Evolutionary conservation across 2,329 filamentous ascomycete species (phyloP), one percentile per base, ranked within the genome.

Genomic region (Lasiodiplodia citricola): DNA sequence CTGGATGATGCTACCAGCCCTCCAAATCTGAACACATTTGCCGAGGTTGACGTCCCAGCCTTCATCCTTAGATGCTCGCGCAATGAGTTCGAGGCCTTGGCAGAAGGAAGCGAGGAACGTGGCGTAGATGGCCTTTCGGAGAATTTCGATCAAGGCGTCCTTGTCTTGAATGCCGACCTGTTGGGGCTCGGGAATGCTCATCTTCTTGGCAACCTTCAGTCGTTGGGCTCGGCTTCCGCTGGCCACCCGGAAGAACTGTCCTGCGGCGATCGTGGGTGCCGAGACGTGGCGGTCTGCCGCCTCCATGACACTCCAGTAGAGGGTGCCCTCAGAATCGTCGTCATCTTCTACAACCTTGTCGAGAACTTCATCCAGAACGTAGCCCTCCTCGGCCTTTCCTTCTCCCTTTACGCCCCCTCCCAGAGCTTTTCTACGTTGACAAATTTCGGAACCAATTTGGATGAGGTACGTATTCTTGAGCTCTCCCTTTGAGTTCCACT

Each of bases 291-390:
- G 80, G 3, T 77, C 72, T 2, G 85, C 82, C 0, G 85, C 84
- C 72, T 89, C 84, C 75, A 83, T 83, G 55, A 85, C 80, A 1
- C 83, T 82, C 87, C 86, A 89, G 56, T 82, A 82, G 0, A 86
- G 83, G 0, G 87, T 89, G 0, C 87, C 86, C 72, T 89, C 87
- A 2, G 83, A 83, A 57, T 83, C 80, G 66, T 87, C 85, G 25
- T 84, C 84, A 67, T 88, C 87, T 75, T 89, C 86, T 0, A 88
- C 86, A 0, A 89, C 86, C 70, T 87, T 87, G 73, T 89, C 87
- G 44, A 85, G 81, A 2, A 89, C 81, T n/a, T 85, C 79, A 51
- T 83, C 82, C 0, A 89, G 78, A 0, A 88, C 81, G 56, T 83
- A 82, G 25, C 80, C 76, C 6, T 79, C 79, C 2, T 79, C 31